Percentiles rank a stretch among this genome's conserved stretches.
Conservation (phyloP, 2,329 filamentous ascomycete species). For the Raffaelea ambrosiae region DNA sequence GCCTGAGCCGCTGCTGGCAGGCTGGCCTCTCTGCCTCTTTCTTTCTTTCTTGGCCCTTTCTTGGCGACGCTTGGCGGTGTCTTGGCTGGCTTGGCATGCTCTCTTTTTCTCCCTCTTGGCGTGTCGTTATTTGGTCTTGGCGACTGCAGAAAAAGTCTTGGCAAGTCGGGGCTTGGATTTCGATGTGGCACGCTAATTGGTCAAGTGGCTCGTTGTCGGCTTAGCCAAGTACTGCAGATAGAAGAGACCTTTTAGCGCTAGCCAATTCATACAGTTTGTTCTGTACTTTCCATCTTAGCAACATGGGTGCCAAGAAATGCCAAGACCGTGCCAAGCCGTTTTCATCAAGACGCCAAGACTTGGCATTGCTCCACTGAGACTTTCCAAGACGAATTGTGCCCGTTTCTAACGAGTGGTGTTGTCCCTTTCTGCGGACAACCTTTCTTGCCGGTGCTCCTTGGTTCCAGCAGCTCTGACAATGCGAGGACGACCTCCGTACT, state of each 20-base stretch:
- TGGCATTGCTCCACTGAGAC: conserved; percentile 12
- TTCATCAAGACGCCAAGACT: conserved; percentile 7
- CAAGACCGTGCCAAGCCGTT: conserved; percentile 20
- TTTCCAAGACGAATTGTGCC: background rate
- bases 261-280: too few relatives aligned
- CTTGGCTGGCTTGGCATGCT: background rate
- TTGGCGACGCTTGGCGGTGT: background rate
- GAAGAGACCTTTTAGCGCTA: background rate
- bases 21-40: too few relatives aligned
- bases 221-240: background rate
- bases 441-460: background rate
- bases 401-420: background rate
- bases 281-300: background rate
- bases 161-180: conserved; percentile 10
- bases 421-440: background rate
- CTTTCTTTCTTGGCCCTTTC: conserved; percentile 3
- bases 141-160: conserved; percentile 11
- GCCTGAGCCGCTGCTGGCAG: too few relatives aligned
- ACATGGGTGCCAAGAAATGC: conserved; percentile 16
- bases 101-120: background rate
- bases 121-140: conserved; percentile 9
- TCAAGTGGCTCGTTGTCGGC: too few relatives aligned
- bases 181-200: conserved; percentile 4
- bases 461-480: background rate
- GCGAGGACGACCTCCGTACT: too few relatives aligned